These are phyloP conservation scores for Acacia pycnantha DNA, from an alignment of 331 rosid species.

Conservation along the genomic window DNA sequence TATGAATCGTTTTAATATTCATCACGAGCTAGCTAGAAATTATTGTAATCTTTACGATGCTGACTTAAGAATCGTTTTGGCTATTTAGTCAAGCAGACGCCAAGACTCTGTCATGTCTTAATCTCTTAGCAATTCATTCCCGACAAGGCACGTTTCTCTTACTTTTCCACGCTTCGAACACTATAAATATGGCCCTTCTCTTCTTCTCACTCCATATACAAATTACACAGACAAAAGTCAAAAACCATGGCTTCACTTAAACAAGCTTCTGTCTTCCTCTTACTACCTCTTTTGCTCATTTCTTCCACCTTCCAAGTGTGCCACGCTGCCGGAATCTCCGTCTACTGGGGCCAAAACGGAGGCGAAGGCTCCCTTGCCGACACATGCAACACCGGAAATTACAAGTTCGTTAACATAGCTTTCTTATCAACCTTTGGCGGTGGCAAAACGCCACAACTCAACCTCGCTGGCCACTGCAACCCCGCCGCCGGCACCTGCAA, in stretches of 20 bases:
- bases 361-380: constrained; percentile 44
- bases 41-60: no score
- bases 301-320: constrained; percentile 25
- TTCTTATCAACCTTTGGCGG: constrained; percentile 42
- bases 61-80: no score
- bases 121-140: no score
- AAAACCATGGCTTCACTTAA: constrained; percentile 37
- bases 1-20: no score
- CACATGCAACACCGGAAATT: constrained; percentile 53
- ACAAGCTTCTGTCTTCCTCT: constrained; percentile 14
- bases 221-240: background rate
- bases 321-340: constrained; percentile 43
- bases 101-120: no score
- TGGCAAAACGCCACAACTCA: constrained; percentile 25
- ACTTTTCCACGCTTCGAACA: constrained; percentile 22
- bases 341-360: constrained; percentile 39
- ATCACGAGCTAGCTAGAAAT: no score
- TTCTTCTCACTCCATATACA: background rate
- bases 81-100: no score
- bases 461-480: constrained; percentile 55
- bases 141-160: background rate
- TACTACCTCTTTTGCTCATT: background rate
- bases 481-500: constrained; percentile 29
- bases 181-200: constrained; percentile 34
- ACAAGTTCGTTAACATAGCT: constrained; percentile 56